These are phyloP conservation scores for Polyporus tsugae DNA, from an alignment of 1,284 basidiomycete genomes.

Conservation along the genomic window DNA sequence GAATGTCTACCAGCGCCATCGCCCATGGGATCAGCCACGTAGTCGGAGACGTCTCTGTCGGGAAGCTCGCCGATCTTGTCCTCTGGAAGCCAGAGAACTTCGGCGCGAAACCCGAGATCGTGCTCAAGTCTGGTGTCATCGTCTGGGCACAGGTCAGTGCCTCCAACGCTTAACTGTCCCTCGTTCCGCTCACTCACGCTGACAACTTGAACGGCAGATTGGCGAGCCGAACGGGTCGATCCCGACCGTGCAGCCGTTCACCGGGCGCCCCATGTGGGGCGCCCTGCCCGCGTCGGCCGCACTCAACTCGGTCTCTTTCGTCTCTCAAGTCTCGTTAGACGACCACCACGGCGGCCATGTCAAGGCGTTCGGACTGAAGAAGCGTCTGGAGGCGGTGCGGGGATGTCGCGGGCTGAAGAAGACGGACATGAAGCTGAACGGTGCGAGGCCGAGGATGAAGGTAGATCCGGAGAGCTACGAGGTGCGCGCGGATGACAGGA, in stretches of 20 bases:
- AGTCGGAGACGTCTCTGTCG: slow-evolving; percentile 88
- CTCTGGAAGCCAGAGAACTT: slow-evolving; percentile 96
- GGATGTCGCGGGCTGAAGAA: slow-evolving; percentile 84
- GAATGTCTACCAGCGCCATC: slow-evolving; percentile 71
- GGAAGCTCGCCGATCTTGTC: slow-evolving; percentile 92
- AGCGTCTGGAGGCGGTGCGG: slow-evolving; percentile 80
- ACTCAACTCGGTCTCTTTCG: slow-evolving; percentile 86
- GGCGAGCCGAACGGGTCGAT: slow-evolving; percentile 95
- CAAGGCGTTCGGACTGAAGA: slow-evolving; percentile 76
- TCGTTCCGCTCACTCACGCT: slow-evolving; percentile 34
- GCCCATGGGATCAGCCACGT: slow-evolving; percentile 92
- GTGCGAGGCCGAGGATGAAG: slow-evolving; percentile 79
- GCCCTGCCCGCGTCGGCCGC: slow-evolving; percentile 77
- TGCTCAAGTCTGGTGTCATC: slow-evolving; percentile 95
- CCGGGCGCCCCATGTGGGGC: slow-evolving; percentile 92
- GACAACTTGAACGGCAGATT: slow-evolving; percentile 68
- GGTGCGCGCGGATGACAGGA: slow-evolving; percentile 82
- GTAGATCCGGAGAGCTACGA: slow-evolving; percentile 96
- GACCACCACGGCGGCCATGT: slow-evolving; percentile 53
- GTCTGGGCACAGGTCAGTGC: slow-evolving; percentile 80
- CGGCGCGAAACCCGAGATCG: slow-evolving; percentile 90
- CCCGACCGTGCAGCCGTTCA: slow-evolving; percentile 91
- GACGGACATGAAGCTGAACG: slow-evolving; percentile 95
- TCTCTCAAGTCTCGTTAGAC: slow-evolving; percentile 68
- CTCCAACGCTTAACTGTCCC: too few species aligned